Percentiles rank a stretch among this genome's conserved stretches.
phyloP scores from a whole-genome alignment of 257 asterid species.

The Primulina tabacum region DNA sequence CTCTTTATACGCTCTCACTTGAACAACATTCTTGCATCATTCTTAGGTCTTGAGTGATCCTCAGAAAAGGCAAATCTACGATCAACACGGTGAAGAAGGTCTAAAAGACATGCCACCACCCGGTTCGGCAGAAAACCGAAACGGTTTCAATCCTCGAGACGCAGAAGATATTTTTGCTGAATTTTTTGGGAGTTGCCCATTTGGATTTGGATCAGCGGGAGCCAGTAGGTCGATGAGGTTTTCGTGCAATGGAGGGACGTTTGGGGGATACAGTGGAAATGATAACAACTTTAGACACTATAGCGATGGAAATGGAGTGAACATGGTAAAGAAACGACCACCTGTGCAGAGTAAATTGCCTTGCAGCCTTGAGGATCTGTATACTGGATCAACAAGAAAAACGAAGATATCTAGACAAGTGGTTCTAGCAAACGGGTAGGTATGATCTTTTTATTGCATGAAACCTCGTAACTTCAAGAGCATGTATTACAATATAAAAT shows the following conservation, averaged over 20 bases:
- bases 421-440: conserved; percentile 56
- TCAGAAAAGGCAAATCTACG: conserved; percentile 69
- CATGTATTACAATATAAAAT: no score
- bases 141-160: conserved; percentile 59
- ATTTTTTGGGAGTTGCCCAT: conserved; percentile 88
- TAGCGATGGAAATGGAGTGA: conserved; percentile 44
- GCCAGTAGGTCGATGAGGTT: conserved; percentile 53
- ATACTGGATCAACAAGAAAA: conserved; percentile 76
- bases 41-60: conserved; percentile 85
- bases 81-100: conserved; percentile 86
- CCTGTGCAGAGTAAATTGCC: conserved; percentile 75
- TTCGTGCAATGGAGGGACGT: conserved; percentile 46
- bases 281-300: conserved; percentile 40
- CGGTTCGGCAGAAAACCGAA: conserved; percentile 44
- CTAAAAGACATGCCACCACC: conserved; percentile 61
- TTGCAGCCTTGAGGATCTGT: conserved; percentile 80
- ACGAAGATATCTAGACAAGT: conserved; percentile 88
- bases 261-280: conserved; percentile 38
- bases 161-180: conserved; percentile 93
- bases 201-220: conserved; percentile 58
- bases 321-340: conserved; percentile 64
- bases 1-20: no score
- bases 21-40: neutral
- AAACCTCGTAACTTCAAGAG: neutral
- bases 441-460: neutral